Evolutionary conservation across 495 filamentous ascomycete genomes (phyloP), one percentile per base, ranked within the genome.

Genomic region (Aspergillus coremiiformis): DNA sequence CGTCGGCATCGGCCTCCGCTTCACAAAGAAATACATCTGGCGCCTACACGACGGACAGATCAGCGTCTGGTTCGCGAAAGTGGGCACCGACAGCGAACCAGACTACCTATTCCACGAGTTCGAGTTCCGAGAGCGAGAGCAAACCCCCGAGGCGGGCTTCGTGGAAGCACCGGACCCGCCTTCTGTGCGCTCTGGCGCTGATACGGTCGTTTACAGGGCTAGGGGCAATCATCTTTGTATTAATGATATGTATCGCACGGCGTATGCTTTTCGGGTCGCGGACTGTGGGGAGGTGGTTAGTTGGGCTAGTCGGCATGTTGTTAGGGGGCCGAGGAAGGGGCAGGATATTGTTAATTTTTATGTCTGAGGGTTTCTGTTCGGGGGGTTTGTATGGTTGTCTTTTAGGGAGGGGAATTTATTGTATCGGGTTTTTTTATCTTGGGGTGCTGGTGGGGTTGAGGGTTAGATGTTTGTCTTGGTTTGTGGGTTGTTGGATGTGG

Each of bases 11-110:
- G 66, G 69, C 0, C 51, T 74, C 10, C 68, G 61, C 10, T 76
- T 69, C 67, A 70, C 66, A 5, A 76, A 76, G 54, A 73, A 72
- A 49, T 76, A 76, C 33, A 73, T 76, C 44, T 76, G 73, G 73
- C 67, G 71, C 0, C 44, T 68, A 17, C 56, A 45, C n/a, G 61
- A 61, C 4, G 65, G 55, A 8, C 53, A 57, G 14, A 66, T 76
- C 9, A 76, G 71, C 46, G 70, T 73, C 20, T 76, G 71, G 71
- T 76, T 76, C 35, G 71, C 73, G n/a, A 76, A 74, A 44, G 56
- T 69, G 10, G 58, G 59, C 2, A 53, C 62, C 10, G 60, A 67
- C 0, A 68, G 68, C 1, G 69, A 71, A 53, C 63, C 69, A 6
- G 73, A 76, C 42, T 74, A 76, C 49, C 59, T 76, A 7, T 76